Evolutionary conservation across 2,329 filamentous ascomycete species (phyloP).

Genomic region (Pyrenochaeta sp.): DNA sequence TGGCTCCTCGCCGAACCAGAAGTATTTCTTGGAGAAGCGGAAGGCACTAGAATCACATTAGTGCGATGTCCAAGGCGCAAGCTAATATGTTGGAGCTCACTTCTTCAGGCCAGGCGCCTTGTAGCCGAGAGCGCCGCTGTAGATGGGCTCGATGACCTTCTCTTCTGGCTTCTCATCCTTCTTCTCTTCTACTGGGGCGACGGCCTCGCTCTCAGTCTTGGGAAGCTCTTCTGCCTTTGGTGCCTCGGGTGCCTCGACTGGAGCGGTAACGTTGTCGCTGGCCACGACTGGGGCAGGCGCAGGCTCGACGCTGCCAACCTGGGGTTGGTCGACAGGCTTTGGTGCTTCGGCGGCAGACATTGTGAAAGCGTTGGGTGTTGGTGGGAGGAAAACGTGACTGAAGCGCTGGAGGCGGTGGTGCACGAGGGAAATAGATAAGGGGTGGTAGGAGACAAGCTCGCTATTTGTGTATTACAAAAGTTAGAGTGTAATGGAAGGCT

Average conservation of each 20-base stretch:
- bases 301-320: constrained; percentile 46
- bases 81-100: constrained; percentile 65
- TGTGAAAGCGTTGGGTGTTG: constrained; percentile 6
- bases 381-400: constrained; percentile 15
- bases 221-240: constrained; percentile 53
- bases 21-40: constrained; percentile 90
- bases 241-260: constrained; percentile 54
- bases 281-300: constrained; percentile 48
- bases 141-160: constrained; percentile 69
- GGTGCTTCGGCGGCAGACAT: constrained; percentile 77
- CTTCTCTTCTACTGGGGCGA: constrained; percentile 48
- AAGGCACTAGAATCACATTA: constrained; percentile 70
- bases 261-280: constrained; percentile 47
- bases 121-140: constrained; percentile 87
- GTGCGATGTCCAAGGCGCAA: background rate
- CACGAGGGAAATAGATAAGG: constrained; percentile 25
- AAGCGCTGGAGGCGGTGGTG: background rate
- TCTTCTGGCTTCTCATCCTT: constrained; percentile 56
- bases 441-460: constrained; percentile 32
- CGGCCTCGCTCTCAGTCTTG: constrained; percentile 43
- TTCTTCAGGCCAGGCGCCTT: constrained; percentile 90
- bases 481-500: constrained; percentile 37
- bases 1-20: constrained; percentile 70
- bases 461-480: constrained; percentile 45
- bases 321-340: constrained; percentile 68